A percentile compares a stretch with the other conserved stretches of the same genome.
These are phyloP conservation scores for Nemania sp. DNA, from an alignment of 2,329 filamentous ascomycete species.

Conservation along the genomic window DNA sequence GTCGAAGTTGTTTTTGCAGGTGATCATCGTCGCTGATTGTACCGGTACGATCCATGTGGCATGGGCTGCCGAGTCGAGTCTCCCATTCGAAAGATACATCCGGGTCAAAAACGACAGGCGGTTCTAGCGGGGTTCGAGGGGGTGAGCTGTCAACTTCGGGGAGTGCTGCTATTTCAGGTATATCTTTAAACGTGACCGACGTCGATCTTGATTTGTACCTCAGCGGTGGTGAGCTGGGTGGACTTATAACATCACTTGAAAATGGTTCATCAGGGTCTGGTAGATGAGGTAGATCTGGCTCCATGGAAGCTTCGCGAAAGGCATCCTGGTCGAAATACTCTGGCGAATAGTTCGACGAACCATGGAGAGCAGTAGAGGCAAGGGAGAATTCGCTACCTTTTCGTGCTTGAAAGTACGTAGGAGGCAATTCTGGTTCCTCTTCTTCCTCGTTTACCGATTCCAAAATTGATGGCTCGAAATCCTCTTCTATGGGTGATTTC, in stretches of 20 bases:
- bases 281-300: conserved; percentile 47
- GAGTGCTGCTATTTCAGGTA: conserved; percentile 50
- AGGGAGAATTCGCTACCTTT: conserved; percentile 37
- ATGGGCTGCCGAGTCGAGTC: conserved; percentile 41
- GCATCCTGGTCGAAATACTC: conserved; percentile 49
- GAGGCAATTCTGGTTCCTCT: conserved; percentile 40
- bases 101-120: conserved; percentile 53
- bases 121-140: conserved; percentile 49
- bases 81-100: conserved; percentile 48
- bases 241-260: conserved; percentile 47
- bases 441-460: conserved; percentile 42
- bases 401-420: conserved; percentile 31
- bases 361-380: conserved; percentile 47
- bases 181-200: conserved; percentile 51
- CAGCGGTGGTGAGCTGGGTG: conserved; percentile 55
- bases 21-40: conserved; percentile 61
- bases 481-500: conserved; percentile 30
- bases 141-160: conserved; percentile 47
- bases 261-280: conserved; percentile 40
- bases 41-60: conserved; percentile 44
- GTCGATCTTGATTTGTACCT: conserved; percentile 44
- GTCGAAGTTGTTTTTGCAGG: conserved; percentile 78
- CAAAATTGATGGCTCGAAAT: conserved; percentile 38
- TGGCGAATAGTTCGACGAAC: conserved; percentile 45
- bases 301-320: conserved; percentile 49